Base-by-base conservation (phyloP, 192 early-diverging fungal species). In the Coemansia sp. region DNA sequence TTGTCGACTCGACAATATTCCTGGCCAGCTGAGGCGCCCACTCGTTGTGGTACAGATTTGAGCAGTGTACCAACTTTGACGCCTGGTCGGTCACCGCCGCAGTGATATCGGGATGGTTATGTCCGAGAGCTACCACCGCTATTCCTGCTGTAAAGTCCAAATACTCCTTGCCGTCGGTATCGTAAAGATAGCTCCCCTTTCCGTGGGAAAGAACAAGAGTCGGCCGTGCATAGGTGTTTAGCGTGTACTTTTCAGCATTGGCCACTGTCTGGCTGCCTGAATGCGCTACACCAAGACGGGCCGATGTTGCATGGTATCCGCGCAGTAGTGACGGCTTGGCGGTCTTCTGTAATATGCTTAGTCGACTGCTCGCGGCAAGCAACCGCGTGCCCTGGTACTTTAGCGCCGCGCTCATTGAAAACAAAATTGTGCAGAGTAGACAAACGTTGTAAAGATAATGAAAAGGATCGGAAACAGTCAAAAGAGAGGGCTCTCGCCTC, bases 141-240 rank as follows among this genome's bases (percentile, higher is more conserved):
- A 99, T 99, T 16, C 97, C 97, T 0, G 95, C 91, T 0, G 87
- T 89, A 57, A 99, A 91, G 74, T 99, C 97, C 10, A 99, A 82
- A 71, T 90, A 99, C 60, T 84, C 75, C 11, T 91, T 87, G 59
- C 89, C 85, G 19, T 74, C 76, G 1, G 84, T 79, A 68, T 97
- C 95, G 64, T 89, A 93, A 12, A 99, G 73, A 19, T 87, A 86
- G 72, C 79, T 82, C 5, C 94, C 93, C 75, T 92, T 83, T 31
- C 95, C 97, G 59, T 91, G 89, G 7, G 87, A 87, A 50, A 99
- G 85, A 27, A 91, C 79, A 3, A 91, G 67, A n/a, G 82, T 64
- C 8, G 91, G 91, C 21, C 89, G 87, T 16, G 71, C 69, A 54
- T 93, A 93, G 9, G 90, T 89, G 45, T 87, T 86, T 35, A 93